Evolutionary conservation across 2,329 filamentous ascomycete genomes (phyloP), one percentile per base, ranked within the genome.

Genomic region (Aureobasidium sp.): DNA sequence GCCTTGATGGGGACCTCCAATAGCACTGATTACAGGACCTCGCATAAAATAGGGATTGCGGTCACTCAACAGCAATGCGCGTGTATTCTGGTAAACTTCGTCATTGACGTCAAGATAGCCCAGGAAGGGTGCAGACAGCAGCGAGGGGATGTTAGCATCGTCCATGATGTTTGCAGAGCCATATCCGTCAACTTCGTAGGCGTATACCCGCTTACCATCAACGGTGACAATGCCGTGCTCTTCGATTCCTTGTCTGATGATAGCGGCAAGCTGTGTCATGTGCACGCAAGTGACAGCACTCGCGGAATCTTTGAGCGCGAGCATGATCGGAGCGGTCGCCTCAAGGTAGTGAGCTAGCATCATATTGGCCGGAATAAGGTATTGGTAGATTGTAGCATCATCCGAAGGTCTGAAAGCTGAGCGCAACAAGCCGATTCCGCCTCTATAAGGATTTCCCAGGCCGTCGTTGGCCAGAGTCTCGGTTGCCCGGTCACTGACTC

Each of bases 321-420:
- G 73, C 76, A 83, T 81, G 66, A 85, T 84, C 6, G 75, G 69
- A 17, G 78, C 75, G 0, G 80, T 74, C 0, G 78, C 75, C 11
- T 75, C 74, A 3, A 91, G 78, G 66, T 84, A 88, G 23, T 80
- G 75, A 33, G 85, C 79, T 65, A 90, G 85, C 86, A 90, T 89
- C 86, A 90, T 90, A 59, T 80, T 81, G 57, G 75, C 70, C 0
- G 78, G 78, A 23, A 80, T 76, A 67, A 77, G 76, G 53, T 78
- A 69, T 64, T 80, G 77, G 63, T 73, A 80, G 51, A 79, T 79
- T 7, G 77, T 79, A 0, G 75, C 66, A 65, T 81, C 78, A 64
- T 81, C 78, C 29, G 75, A 77, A 3, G 78, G 78, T 11, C 78
- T 72, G 69, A 81, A 80, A 13, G 75, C 77, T 4, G 75, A 78